Evolutionary conservation across 495 filamentous ascomycete genomes (phyloP).

Genomic region (Daldinia childiae): DNA sequence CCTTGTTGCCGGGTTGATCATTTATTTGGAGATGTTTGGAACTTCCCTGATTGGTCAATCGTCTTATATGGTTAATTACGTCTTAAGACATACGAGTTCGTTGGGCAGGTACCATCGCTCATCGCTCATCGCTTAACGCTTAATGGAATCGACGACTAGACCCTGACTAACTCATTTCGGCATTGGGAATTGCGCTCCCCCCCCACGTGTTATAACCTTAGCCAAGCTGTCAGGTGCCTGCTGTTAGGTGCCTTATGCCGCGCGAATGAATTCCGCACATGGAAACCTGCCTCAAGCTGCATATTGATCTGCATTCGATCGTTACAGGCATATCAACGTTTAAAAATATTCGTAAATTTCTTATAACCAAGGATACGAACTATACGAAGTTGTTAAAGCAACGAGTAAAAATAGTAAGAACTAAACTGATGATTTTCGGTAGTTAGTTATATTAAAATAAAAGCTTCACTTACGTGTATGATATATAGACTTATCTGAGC

Average conservation of each 20-base stretch:
- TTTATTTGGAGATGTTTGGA: conserved; percentile 17
- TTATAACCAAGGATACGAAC: too few relatives aligned
- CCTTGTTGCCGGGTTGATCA: conserved; percentile 38
- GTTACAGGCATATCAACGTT: too few relatives aligned
- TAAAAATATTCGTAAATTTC: too few relatives aligned
- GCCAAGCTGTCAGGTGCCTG: conserved; percentile 1
- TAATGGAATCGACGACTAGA: conserved; percentile 10
- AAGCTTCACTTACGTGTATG: too few relatives aligned
- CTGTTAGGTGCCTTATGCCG: background rate
- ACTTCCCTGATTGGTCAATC: conserved; percentile 24
- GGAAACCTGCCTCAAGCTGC: background rate
- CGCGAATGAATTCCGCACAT: background rate
- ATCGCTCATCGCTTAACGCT: conserved; percentile 1
- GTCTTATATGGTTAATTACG: conserved; percentile 33
- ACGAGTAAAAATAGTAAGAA: too few relatives aligned
- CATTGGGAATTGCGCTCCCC: conserved; percentile 14
- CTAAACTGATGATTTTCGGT: too few relatives aligned
- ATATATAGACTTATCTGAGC: too few relatives aligned
- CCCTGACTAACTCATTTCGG: conserved; percentile 35
- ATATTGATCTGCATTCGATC: background rate
- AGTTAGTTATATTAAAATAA: too few relatives aligned
- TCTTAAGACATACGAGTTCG: conserved; percentile 11
- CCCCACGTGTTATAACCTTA: conserved; percentile 32
- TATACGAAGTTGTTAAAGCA: too few relatives aligned
- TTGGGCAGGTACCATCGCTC: conserved; percentile 8